Evolutionary conservation across 768 basidiomycete species (phyloP).

Genomic region (Plicaturopsis crispa): DNA sequence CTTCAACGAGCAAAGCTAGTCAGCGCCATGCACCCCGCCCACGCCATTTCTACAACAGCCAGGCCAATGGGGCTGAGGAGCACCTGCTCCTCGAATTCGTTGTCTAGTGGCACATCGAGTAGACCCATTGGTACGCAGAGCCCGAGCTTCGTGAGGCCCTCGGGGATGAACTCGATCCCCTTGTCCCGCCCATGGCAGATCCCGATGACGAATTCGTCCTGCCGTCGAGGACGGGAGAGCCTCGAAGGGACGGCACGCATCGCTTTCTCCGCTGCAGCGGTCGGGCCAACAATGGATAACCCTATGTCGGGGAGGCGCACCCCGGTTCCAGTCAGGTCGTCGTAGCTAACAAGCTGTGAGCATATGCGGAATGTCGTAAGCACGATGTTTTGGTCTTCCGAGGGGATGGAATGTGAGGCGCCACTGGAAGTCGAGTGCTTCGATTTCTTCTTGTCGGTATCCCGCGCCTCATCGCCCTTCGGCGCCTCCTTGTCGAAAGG

Average conservation of each 20-base stretch:
- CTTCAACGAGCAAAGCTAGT: conserved; percentile 30
- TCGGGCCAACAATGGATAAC: conserved; percentile 54
- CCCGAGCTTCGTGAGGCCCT: conserved; percentile 72
- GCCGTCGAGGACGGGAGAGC: conserved; percentile 2
- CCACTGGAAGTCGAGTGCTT: conserved; percentile 18
- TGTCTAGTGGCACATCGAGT: conserved; percentile 30
- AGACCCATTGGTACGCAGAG: conserved; percentile 31
- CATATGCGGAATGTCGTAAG: conserved; percentile 65
- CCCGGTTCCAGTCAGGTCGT: conserved; percentile 66
- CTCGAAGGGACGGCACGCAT: conserved; percentile 12
- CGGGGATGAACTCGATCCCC: conserved; percentile 74
- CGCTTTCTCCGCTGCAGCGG: conserved; percentile 43
- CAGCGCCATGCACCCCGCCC: conserved; percentile 47
- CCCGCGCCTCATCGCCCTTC: conserved; percentile 25
- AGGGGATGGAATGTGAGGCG: conserved; percentile 16
- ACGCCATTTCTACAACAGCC: conserved; percentile 46
- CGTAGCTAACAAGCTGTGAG: conserved; percentile 65
- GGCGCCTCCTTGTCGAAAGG: conserved; percentile 28
- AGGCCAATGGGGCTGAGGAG: conserved; percentile 37
- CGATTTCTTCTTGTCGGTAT: conserved; percentile 31
- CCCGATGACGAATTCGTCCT: conserved; percentile 37
- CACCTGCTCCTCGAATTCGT: conserved; percentile 33
- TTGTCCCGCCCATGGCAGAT: conserved; percentile 51
- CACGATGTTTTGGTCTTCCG: conserved; percentile 39
- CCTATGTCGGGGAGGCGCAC: conserved; percentile 69